Evolutionary conservation across 176 grass and related monocot species (phyloP).

Genomic region (Juncus effusus): DNA sequence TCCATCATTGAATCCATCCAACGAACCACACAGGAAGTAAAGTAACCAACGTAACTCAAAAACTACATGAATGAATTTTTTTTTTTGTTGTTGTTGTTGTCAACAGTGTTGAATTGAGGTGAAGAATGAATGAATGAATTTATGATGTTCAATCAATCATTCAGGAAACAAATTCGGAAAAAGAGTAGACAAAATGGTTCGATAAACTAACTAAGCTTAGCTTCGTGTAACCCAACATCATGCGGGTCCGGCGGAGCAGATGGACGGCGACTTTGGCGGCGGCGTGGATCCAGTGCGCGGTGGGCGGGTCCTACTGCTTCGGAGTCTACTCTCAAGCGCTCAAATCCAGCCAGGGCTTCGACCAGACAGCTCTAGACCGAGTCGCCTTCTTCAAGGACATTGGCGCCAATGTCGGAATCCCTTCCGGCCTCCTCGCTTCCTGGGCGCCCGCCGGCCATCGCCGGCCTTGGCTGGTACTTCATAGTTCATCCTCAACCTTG

Average conservation of each 20-base stretch:
- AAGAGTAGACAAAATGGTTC: too few species aligned
- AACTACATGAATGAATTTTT: too few species aligned
- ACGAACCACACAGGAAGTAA: too few species aligned
- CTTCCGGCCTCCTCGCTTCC: constrained; percentile 61
- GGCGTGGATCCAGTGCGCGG: constrained; percentile 59
- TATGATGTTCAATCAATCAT: too few species aligned
- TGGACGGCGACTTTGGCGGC: constrained; percentile 73
- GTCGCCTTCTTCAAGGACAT: constrained; percentile 97
- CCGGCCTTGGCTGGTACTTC: constrained; percentile 37
- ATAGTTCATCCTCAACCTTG: not conserved
- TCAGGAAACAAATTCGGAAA: too few species aligned
- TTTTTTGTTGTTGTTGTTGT: too few species aligned
- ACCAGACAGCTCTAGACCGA: constrained; percentile 78
- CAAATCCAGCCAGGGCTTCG: constrained; percentile 70
- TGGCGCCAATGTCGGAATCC: constrained; percentile 81
- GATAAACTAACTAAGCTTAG: too few species aligned
- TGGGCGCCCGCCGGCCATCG: constrained; percentile 33
- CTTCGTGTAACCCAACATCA: too few species aligned
- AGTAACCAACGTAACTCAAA: too few species aligned
- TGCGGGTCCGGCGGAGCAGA: constrained; percentile 30
- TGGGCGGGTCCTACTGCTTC: constrained; percentile 74
- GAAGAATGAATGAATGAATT: too few species aligned
- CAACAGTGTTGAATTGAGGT: too few species aligned
- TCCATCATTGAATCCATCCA: too few species aligned
- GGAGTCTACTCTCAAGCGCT: constrained; percentile 62